Evolutionary conservation across 148 eudicot genomes (phyloP).

Genomic region (Amaranthus hypochondriacus): DNA sequence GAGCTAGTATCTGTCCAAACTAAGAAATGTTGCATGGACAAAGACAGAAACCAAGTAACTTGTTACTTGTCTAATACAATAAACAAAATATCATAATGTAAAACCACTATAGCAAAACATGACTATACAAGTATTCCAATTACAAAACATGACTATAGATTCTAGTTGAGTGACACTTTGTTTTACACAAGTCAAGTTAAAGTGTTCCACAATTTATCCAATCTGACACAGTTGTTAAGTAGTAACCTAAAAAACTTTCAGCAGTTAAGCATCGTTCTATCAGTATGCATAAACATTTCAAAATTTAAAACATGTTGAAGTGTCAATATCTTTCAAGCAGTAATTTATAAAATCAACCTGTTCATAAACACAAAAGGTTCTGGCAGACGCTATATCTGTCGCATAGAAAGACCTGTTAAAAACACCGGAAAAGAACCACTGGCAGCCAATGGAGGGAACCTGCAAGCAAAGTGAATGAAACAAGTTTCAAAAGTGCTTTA

Average conservation of each 20-base stretch:
- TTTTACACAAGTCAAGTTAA: neutral
- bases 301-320: neutral
- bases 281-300: neutral
- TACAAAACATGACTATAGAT: neutral
- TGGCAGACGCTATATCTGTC: conserved; percentile 65
- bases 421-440: conserved; percentile 63
- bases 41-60: neutral
- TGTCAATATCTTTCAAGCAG: neutral
- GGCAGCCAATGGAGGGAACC: conserved; percentile 81
- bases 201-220: neutral
- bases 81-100: neutral
- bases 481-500: conserved; percentile 4
- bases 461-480: conserved; percentile 28
- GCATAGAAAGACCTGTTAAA: conserved; percentile 45
- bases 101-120: neutral
- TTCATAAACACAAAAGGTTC: conserved; percentile 91
- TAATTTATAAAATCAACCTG: conserved; percentile 44
- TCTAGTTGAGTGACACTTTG: neutral
- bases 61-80: neutral
- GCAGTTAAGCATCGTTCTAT: neutral
- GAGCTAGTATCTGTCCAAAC: neutral
- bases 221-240: neutral
- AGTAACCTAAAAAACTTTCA: neutral
- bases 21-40: neutral
- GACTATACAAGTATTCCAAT: neutral